phyloP scores from a whole-genome alignment of 1,284 basidiomycete species.

The Cystobasidium slooffiae region DNA sequence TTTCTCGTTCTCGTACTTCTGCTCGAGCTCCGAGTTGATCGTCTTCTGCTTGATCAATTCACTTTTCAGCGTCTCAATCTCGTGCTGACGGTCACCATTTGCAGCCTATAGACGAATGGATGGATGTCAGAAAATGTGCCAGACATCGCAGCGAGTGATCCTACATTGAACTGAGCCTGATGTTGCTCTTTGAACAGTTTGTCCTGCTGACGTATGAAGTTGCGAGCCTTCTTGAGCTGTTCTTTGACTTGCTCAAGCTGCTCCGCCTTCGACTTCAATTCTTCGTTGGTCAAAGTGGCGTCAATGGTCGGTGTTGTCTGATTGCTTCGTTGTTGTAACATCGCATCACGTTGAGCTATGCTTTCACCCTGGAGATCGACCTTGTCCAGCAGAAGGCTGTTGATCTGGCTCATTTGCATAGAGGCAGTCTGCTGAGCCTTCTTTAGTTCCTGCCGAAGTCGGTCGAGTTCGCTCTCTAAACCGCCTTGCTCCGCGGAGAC shows the following conservation, averaged over 20 bases:
- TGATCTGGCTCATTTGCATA: conserved; percentile 76
- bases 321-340: conserved; percentile 64
- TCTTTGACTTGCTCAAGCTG: conserved; percentile 73
- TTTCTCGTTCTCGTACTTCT: conserved; percentile 73
- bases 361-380: conserved; percentile 84
- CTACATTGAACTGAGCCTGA: conserved; percentile 4
- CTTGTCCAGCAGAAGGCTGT: conserved; percentile 79
- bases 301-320: conserved; percentile 73
- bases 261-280: conserved; percentile 72
- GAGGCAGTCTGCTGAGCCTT: conserved; percentile 80
- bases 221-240: conserved; percentile 78
- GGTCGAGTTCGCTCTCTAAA: conserved; percentile 70
- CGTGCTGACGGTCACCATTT: conserved; percentile 17
- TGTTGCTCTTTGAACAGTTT: conserved; percentile 69
- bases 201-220: conserved; percentile 89
- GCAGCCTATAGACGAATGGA: background rate
- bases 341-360: conserved; percentile 74
- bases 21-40: conserved; percentile 63
- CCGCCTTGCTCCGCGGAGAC: conserved; percentile 83
- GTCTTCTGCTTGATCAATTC: conserved; percentile 44
- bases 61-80: conserved; percentile 13
- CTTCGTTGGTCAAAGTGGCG: conserved; percentile 71
- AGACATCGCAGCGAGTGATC: background rate
- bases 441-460: conserved; percentile 70
- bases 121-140: background rate